Percentiles rank a stretch among this genome's conserved stretches.
phyloP scores from a whole-genome alignment of 495 filamentous ascomycete genomes.

The Aspergillus conjunctus region DNA sequence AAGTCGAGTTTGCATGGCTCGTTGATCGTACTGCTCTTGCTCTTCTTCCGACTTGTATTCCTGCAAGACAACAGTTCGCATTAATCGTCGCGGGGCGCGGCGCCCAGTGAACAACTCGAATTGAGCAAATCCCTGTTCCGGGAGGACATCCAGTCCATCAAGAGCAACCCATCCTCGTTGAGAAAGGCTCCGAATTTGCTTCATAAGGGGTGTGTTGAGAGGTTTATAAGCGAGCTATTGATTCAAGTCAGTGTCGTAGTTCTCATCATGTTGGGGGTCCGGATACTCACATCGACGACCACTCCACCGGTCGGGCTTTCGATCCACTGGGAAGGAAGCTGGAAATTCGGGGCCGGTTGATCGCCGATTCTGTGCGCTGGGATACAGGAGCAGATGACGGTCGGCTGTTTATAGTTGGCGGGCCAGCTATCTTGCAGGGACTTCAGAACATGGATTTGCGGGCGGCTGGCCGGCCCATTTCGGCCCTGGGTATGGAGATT shows the following conservation, averaged over 20 bases:
- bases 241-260: neutral
- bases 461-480: slow-evolving; percentile 25
- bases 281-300: slow-evolving; percentile 63
- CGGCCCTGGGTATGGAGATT: slow-evolving; percentile 30
- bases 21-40: slow-evolving; percentile 38
- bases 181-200: slow-evolving; percentile 60
- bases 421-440: slow-evolving; percentile 66
- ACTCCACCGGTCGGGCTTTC: slow-evolving; percentile 77
- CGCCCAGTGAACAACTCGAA: slow-evolving; percentile 81
- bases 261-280: neutral
- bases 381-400: slow-evolving; percentile 74
- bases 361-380: slow-evolving; percentile 66
- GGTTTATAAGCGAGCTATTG: slow-evolving; percentile 70
- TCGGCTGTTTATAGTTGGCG: slow-evolving; percentile 61
- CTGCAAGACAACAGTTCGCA: slow-evolving; percentile 53
- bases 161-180: slow-evolving; percentile 70
- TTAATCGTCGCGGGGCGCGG: slow-evolving; percentile 68
- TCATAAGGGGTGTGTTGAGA: slow-evolving; percentile 68
- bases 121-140: slow-evolving; percentile 78
- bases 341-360: slow-evolving; percentile 66
- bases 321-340: slow-evolving; percentile 71
- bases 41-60: slow-evolving; percentile 45
- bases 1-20: slow-evolving; percentile 36
- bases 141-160: slow-evolving; percentile 74
- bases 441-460: slow-evolving; percentile 55